Percentiles rank a stretch among this genome's conserved stretches.
phyloP scores from a whole-genome alignment of 2,329 filamentous ascomycete species.

The Myriosclerotinia duriaeana region DNA sequence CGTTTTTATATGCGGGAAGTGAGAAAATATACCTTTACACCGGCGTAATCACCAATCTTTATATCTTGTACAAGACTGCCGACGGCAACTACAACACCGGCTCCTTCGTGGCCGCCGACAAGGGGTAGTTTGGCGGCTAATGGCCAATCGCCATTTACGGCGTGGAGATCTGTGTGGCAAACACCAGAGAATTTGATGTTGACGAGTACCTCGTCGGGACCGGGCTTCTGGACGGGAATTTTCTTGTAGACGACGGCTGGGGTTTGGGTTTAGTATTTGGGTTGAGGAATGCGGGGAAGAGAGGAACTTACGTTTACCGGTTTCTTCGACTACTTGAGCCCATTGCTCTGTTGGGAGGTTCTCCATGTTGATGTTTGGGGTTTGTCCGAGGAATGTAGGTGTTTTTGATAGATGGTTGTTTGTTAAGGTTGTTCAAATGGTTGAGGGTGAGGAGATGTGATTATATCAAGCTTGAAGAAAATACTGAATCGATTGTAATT shows the following conservation, averaged over 20 bases:
- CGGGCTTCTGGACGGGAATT: constrained; percentile 78
- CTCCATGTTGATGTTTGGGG: constrained; percentile 33
- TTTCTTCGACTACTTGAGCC: constrained; percentile 87
- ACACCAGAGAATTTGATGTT: constrained; percentile 90
- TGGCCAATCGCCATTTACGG: constrained; percentile 88
- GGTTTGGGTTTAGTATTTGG: neutral
- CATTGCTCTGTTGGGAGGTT: constrained; percentile 79
- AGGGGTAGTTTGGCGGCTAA: constrained; percentile 78
- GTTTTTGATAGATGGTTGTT: neutral
- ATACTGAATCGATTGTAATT: neutral
- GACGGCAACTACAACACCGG: constrained; percentile 77
- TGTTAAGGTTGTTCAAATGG: neutral
- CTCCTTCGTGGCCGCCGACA: constrained; percentile 78
- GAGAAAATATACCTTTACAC: constrained; percentile 59
- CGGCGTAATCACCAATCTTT: constrained; percentile 79
- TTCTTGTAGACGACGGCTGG: constrained; percentile 69
- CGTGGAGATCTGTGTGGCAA: constrained; percentile 83
- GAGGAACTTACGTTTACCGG: constrained; percentile 61
- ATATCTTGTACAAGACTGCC: constrained; percentile 77
- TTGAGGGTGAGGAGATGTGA: neutral
- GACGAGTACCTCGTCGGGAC: constrained; percentile 85
- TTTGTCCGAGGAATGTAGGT: neutral
- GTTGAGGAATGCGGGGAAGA: neutral
- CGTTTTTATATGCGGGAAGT: neutral
- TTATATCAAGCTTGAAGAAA: neutral